Conservation (phyloP, 495 filamentous ascomycete genomes). For the Xylaria venustula region DNA sequence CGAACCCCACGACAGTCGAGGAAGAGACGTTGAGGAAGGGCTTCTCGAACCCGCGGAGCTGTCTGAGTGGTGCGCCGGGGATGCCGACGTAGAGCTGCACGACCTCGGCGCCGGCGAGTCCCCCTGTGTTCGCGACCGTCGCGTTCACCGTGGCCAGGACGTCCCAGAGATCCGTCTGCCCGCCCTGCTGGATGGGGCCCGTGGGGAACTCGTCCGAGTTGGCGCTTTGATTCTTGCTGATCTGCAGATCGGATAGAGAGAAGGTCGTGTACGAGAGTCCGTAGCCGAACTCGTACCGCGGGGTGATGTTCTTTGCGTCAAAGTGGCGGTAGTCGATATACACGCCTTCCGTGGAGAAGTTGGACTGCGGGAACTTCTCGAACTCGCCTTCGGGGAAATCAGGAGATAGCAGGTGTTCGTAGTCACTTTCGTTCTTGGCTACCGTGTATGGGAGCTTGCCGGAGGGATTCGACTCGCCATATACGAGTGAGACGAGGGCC, state of each 20-base stretch:
- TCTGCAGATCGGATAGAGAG: slow-evolving; percentile 31
- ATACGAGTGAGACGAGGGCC: slow-evolving; percentile 49
- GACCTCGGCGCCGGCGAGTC: slow-evolving; percentile 37
- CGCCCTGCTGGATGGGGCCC: slow-evolving; percentile 42
- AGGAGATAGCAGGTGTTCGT: slow-evolving; percentile 26
- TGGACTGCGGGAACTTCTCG: slow-evolving; percentile 37
- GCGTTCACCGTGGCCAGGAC: slow-evolving; percentile 40
- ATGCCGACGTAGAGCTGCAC: slow-evolving; percentile 55
- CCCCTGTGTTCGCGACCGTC: slow-evolving; percentile 47
- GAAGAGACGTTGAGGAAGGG: slow-evolving; percentile 35
- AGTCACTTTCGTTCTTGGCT: slow-evolving; percentile 51
- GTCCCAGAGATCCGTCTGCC: slow-evolving; percentile 48
- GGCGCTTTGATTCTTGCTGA: slow-evolving; percentile 12
- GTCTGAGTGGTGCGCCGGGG: slow-evolving; percentile 46
- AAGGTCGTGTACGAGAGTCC: slow-evolving; percentile 63
- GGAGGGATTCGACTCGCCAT: slow-evolving; percentile 48
- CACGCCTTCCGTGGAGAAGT: slow-evolving; percentile 50
- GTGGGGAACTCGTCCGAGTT: slow-evolving; percentile 12
- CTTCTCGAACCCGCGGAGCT: slow-evolving; percentile 59
- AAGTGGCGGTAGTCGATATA: slow-evolving; percentile 59
- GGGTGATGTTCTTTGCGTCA: slow-evolving; percentile 51
- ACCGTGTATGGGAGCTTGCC: slow-evolving; percentile 63
- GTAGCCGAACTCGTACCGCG: slow-evolving; percentile 62
- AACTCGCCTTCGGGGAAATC: slow-evolving; percentile 12
- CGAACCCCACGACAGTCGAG: slow-evolving; percentile 37